Percentiles rank a stretch among this genome's conserved stretches.
Conservation (phyloP, 2,329 filamentous ascomycete species). For the Fusarium austroafricanum region DNA sequence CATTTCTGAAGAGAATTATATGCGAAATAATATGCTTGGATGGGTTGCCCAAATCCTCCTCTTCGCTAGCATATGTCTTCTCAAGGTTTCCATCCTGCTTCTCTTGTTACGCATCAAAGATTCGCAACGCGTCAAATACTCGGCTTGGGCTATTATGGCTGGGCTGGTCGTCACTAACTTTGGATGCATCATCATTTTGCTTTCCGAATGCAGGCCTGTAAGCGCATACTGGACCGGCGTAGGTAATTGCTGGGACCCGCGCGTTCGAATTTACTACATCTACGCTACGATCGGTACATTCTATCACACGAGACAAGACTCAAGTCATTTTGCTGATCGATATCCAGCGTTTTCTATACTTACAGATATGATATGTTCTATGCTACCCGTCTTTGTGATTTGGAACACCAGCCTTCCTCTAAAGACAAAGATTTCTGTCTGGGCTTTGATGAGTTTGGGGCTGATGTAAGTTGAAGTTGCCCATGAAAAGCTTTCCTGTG, state of each 20-base stretch:
- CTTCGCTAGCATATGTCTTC: slow-evolving; percentile 53
- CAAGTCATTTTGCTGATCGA: too few relatives aligned
- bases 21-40: slow-evolving; percentile 52
- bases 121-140: slow-evolving; percentile 46
- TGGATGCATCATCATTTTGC: slow-evolving; percentile 48
- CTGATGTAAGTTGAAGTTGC: slow-evolving; percentile 20
- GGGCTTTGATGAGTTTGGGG: slow-evolving; percentile 51
- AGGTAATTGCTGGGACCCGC: slow-evolving; percentile 48
- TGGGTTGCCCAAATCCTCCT: slow-evolving; percentile 57
- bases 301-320: not conserved
- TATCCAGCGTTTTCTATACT: slow-evolving; percentile 31
- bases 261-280: slow-evolving; percentile 50
- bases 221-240: slow-evolving; percentile 49
- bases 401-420: slow-evolving; percentile 50
- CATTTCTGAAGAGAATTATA: slow-evolving; percentile 48
- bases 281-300: slow-evolving; percentile 48
- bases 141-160: slow-evolving; percentile 49
- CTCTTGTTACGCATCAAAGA: slow-evolving; percentile 57
- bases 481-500: accelerated
- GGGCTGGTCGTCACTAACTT: slow-evolving; percentile 50
- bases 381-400: slow-evolving; percentile 49
- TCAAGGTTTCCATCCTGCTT: slow-evolving; percentile 57
- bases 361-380: slow-evolving; percentile 35
- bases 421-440: slow-evolving; percentile 48
- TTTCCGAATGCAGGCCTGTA: slow-evolving; percentile 50